These are phyloP conservation scores for Singerocomus inundabilis DNA, from an alignment of 1,284 basidiomycete genomes.

Conservation along the genomic window DNA sequence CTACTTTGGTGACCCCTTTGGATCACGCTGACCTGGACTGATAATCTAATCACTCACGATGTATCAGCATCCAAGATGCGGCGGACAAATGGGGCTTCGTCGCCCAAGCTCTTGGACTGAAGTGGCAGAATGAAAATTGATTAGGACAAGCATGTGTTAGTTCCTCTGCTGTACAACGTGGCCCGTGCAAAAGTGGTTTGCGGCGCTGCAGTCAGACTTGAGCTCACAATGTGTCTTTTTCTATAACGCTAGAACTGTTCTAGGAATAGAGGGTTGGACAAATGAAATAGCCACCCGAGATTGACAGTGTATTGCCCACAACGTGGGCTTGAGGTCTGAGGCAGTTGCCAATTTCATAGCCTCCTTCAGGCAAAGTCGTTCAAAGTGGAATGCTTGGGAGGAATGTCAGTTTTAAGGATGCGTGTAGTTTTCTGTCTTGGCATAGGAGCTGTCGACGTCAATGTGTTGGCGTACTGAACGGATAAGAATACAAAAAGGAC, in stretches of 20 bases:
- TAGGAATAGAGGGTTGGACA: background rate
- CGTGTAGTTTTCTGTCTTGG: constrained; percentile 75
- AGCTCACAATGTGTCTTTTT: constrained; percentile 4
- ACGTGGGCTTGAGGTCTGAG: background rate
- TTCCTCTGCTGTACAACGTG: background rate
- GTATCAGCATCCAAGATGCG: constrained; percentile 65
- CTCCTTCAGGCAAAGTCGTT: background rate
- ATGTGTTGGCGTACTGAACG: constrained; percentile 6
- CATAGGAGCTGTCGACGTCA: constrained; percentile 57
- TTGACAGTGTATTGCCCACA: background rate
- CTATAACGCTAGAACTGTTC: background rate
- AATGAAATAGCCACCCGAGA: constrained; percentile 1
- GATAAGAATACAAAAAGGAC: constrained; percentile 22
- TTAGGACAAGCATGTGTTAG: background rate
- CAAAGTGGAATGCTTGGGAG: constrained; percentile 12
- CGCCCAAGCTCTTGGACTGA: constrained; percentile 59
- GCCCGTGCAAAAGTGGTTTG: background rate
- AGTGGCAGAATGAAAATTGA: constrained; percentile 33
- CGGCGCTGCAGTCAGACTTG: background rate
- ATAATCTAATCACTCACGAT: constrained; percentile 11
- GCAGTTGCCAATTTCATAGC: background rate
- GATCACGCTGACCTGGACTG: background rate
- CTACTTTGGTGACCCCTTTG: background rate
- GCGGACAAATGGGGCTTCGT: constrained; percentile 78
- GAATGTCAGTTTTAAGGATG: constrained; percentile 72